phyloP scores from a whole-genome alignment of 148 eudicot genomes.

The Selenicereus undatus region DNA sequence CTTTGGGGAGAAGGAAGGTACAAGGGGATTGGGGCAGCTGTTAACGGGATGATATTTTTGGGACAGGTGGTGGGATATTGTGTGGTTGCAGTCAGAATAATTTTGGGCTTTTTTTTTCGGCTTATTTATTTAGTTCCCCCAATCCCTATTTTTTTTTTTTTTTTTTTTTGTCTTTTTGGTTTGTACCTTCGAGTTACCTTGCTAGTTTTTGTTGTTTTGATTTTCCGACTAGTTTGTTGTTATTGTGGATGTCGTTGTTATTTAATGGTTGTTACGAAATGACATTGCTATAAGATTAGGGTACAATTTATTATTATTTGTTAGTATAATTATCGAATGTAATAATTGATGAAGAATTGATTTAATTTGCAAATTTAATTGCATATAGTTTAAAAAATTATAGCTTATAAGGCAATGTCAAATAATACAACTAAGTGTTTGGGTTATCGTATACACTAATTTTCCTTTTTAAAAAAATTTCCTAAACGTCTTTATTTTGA shows the following conservation, averaged over 20 bases:
- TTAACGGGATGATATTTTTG: background rate
- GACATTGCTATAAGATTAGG: background rate
- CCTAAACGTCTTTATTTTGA: too few relatives aligned
- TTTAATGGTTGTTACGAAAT: background rate
- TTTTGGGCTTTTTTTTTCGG: background rate
- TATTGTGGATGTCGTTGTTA: background rate
- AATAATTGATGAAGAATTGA: too few relatives aligned
- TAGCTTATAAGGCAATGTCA: too few relatives aligned
- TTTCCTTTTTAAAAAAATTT: too few relatives aligned
- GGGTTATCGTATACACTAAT: too few relatives aligned
- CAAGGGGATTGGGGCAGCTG: conserved; percentile 3
- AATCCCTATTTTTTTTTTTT: too few relatives aligned
- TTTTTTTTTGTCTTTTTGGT: background rate
- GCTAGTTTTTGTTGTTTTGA: background rate
- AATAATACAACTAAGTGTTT: too few relatives aligned
- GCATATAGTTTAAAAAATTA: too few relatives aligned
- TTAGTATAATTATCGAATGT: background rate
- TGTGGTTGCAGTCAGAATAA: background rate
- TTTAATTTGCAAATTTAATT: too few relatives aligned
- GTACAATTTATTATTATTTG: background rate
- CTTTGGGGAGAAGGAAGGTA: background rate
- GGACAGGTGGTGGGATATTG: background rate
- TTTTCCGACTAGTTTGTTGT: background rate
- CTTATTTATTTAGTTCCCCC: background rate
- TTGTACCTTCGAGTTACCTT: background rate